phyloP scores from a whole-genome alignment of 805 yeast species.

The Ogataea siamensis region DNA sequence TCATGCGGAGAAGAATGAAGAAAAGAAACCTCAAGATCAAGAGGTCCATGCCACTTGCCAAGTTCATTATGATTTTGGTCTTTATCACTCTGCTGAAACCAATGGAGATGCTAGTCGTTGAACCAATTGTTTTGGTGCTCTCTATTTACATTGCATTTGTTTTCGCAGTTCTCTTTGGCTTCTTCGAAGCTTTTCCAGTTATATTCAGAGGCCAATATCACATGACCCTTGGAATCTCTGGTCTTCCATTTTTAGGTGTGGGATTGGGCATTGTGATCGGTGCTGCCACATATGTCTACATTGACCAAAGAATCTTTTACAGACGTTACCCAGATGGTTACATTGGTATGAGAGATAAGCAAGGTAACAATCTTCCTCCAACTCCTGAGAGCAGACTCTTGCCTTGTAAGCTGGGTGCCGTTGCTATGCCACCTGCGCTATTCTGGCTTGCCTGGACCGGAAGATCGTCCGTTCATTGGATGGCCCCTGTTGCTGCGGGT shows the following conservation, averaged over 20 bases:
- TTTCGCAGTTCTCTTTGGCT: constrained; percentile 75
- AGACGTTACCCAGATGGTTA: constrained; percentile 63
- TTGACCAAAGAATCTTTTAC: constrained; percentile 51
- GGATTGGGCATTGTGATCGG: constrained; percentile 66
- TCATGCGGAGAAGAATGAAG: constrained; percentile 58
- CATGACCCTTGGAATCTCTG: constrained; percentile 61
- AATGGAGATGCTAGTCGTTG: constrained; percentile 62
- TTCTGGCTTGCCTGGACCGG: constrained; percentile 87
- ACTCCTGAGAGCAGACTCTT: constrained; percentile 61
- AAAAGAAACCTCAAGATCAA: constrained; percentile 54
- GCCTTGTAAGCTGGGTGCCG: constrained; percentile 64
- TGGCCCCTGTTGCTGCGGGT: constrained; percentile 74
- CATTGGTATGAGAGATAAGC: constrained; percentile 49
- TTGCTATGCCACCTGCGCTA: constrained; percentile 62
- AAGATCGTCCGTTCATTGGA: constrained; percentile 62
- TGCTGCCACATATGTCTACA: constrained; percentile 44
- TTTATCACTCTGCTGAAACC: constrained; percentile 60
- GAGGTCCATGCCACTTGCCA: constrained; percentile 33
- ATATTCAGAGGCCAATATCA: constrained; percentile 64
- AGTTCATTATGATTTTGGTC: constrained; percentile 45
- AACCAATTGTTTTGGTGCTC: constrained; percentile 71
- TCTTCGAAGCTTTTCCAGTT: constrained; percentile 76
- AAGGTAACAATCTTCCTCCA: constrained; percentile 53
- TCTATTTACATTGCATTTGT: constrained; percentile 71
- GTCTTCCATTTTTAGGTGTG: constrained; percentile 69